phyloP scores from a whole-genome alignment of 164 flowering plant genomes.

The Stephania cephalantha region DNA sequence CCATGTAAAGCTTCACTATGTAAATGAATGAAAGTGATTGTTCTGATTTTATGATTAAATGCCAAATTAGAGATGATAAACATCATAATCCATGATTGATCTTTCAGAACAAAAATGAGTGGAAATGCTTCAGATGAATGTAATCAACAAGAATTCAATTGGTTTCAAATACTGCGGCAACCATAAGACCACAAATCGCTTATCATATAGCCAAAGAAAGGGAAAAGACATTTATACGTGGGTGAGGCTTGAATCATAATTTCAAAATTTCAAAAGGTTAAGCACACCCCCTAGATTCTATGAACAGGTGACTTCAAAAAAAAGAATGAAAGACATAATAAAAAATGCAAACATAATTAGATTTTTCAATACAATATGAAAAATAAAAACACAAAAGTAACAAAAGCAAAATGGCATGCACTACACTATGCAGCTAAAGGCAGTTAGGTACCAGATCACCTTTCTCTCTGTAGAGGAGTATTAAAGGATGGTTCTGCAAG shows the following conservation, averaged over 20 bases:
- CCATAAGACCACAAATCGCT: neutral
- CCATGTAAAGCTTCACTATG: no score
- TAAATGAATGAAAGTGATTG: neutral
- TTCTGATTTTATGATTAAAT: neutral
- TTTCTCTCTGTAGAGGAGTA: conserved; percentile 87
- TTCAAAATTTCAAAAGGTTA: neutral
- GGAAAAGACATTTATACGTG: neutral
- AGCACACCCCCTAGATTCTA: neutral
- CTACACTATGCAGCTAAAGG: neutral
- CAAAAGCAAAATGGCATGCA: neutral
- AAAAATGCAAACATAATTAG: neutral
- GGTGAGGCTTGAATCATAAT: neutral
- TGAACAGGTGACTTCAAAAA: neutral
- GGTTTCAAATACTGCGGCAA: neutral
- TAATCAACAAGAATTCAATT: neutral
- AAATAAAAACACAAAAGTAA: neutral
- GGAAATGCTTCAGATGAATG: neutral
- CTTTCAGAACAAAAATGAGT: neutral
- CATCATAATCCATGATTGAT: neutral
- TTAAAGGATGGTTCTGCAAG: conserved; percentile 92
- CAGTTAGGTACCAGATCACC: conserved; percentile 33
- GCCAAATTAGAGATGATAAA: neutral
- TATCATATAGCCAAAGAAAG: neutral
- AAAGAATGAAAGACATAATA: neutral
- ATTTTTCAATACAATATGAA: neutral